Evolutionary conservation across 2,329 filamentous ascomycete genomes (phyloP).

Genomic region (Ambrosiella xylebori): DNA sequence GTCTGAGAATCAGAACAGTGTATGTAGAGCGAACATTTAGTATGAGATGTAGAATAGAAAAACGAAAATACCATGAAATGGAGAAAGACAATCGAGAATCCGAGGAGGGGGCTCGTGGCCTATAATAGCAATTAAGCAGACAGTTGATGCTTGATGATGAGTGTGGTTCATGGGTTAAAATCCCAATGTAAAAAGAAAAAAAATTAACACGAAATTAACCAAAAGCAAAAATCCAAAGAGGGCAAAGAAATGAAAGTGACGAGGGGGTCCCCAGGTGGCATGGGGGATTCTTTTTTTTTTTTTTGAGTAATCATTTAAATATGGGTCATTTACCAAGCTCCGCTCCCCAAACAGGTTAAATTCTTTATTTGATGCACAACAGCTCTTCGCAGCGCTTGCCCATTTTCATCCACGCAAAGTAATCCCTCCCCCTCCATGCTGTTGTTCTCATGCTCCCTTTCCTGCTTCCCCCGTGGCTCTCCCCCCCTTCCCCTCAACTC

Average conservation of each 20-base stretch:
- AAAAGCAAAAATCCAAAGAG: background rate
- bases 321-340: background rate
- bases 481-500: background rate
- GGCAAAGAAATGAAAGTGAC: slow-evolving; percentile 2
- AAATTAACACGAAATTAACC: background rate
- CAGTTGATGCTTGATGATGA: background rate
- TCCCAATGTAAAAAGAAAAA: background rate
- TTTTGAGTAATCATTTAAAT: background rate
- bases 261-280: background rate
- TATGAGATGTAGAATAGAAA: background rate
- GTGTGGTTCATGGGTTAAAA: background rate
- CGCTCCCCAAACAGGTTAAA: background rate
- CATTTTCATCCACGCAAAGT: too few species aligned
- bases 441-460: background rate
- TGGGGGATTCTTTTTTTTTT: background rate
- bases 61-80: background rate
- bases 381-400: too few species aligned
- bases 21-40: background rate
- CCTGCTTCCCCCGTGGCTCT: background rate
- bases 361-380: background rate
- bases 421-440: too few species aligned
- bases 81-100: background rate
- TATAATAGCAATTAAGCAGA: background rate
- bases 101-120: background rate
- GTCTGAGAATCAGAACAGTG: background rate